These are phyloP conservation scores for Beauveria varroae DNA, from an alignment of 2,329 filamentous ascomycete genomes.

Conservation along the genomic window DNA sequence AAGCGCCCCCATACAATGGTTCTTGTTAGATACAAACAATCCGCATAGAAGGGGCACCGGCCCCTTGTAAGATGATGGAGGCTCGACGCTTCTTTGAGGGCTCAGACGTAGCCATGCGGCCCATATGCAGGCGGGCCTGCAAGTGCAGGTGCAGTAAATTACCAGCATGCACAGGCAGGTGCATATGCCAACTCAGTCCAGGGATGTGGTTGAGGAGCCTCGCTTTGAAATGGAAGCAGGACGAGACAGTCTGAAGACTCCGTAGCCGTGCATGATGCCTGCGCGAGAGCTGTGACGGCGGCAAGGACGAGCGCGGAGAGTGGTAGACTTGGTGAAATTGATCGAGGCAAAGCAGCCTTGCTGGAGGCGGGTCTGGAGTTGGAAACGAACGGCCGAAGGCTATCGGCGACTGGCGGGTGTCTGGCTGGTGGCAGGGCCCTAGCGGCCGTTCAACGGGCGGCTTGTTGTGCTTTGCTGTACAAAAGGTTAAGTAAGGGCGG, in stretches of 20 bases:
- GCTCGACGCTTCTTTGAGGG: constrained; percentile 2
- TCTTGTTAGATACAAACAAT: background rate
- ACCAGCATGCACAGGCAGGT: constrained; percentile 5
- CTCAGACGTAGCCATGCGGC: constrained; percentile 3
- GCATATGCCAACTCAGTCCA: constrained; percentile 2
- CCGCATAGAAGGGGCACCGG: background rate
- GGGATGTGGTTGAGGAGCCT: background rate
- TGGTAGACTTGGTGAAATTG: background rate
- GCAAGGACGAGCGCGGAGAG: background rate
- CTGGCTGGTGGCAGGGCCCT: background rate
- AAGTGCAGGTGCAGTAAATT: constrained; percentile 10
- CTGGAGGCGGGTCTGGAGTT: background rate
- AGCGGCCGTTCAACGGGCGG: constrained; percentile 1
- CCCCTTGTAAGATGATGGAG: constrained; percentile 3
- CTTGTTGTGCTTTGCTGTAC: background rate
- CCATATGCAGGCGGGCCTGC: constrained; percentile 8
- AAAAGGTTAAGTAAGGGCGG: background rate
- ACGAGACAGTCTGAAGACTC: background rate
- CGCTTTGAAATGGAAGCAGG: background rate
- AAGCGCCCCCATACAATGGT: background rate
- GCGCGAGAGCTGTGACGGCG: background rate
- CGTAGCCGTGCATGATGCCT: background rate
- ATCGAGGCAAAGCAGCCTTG: background rate
- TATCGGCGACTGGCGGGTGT: constrained; percentile 8
- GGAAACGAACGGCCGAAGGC: constrained; percentile 1